Percentiles rank a stretch among this genome's conserved stretches.
These are phyloP conservation scores for Eucalyptus victrix DNA, from an alignment of 345 rosid genomes.

Conservation along the genomic window DNA sequence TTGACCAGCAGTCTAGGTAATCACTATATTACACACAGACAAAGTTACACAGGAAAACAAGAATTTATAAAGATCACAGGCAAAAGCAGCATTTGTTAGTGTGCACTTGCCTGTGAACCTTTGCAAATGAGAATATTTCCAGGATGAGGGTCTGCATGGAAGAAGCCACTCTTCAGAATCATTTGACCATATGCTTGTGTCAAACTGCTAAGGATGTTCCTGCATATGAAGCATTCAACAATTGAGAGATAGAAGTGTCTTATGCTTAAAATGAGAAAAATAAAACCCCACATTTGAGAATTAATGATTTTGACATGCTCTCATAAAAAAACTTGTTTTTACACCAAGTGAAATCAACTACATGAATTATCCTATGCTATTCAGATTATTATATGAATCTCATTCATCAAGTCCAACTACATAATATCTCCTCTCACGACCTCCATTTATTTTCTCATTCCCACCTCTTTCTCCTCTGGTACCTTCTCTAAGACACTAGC, in stretches of 20 bases:
- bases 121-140: constrained; percentile 89
- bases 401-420: not conserved
- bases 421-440: not conserved
- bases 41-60: not conserved
- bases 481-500: not conserved
- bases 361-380: not conserved
- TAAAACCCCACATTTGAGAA: not conserved
- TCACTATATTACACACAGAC: not conserved
- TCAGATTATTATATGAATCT: not conserved
- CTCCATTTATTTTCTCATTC: not conserved
- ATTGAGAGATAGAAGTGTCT: not conserved
- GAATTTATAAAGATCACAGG: not conserved
- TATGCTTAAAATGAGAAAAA: not conserved
- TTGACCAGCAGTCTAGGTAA: not conserved
- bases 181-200: constrained; percentile 88
- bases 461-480: not conserved
- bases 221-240: constrained; percentile 8
- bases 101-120: constrained; percentile 74
- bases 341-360: not conserved
- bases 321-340: not conserved
- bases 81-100: not conserved
- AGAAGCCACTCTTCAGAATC: constrained; percentile 94
- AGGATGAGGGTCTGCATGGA: constrained; percentile 98
- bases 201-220: constrained; percentile 77
- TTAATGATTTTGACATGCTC: not conserved